Evolutionary conservation across 2,329 filamentous ascomycete genomes (phyloP).

Genomic region (Penicillium sp.): DNA sequence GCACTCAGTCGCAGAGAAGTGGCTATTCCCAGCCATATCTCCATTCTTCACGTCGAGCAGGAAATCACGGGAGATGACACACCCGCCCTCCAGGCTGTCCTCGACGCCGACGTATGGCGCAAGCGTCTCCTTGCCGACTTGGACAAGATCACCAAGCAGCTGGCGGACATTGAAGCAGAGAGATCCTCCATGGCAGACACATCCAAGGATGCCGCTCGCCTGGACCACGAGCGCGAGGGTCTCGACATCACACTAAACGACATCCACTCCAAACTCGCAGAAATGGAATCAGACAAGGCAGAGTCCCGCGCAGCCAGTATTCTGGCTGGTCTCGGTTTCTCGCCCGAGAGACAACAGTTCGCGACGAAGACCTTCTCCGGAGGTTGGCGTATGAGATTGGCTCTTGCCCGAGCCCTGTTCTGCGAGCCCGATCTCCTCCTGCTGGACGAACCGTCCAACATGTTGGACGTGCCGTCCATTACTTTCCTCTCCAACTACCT

Average conservation of each 20-base stretch:
- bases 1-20: slow-evolving; percentile 89
- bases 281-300: slow-evolving; percentile 99
- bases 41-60: slow-evolving; percentile 97
- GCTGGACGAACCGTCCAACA: slow-evolving; percentile 98
- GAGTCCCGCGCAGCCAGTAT: slow-evolving; percentile 93
- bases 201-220: slow-evolving; percentile 71
- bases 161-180: slow-evolving; percentile 68
- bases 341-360: slow-evolving; percentile 78
- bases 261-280: slow-evolving; percentile 79
- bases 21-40: slow-evolving; percentile 90
- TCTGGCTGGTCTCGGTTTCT: slow-evolving; percentile 92
- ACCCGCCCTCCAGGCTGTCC: slow-evolving; percentile 81
- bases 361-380: slow-evolving; percentile 97
- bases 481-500: slow-evolving; percentile 96
- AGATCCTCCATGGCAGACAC: slow-evolving; percentile 78
- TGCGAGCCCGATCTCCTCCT: slow-evolving; percentile 92
- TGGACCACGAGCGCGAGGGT: slow-evolving; percentile 81
- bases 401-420: slow-evolving; percentile 87
- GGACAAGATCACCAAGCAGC: slow-evolving; percentile 69
- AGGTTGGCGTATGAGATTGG: slow-evolving; percentile 98
- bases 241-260: slow-evolving; percentile 85
- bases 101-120: slow-evolving; percentile 96
- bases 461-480: slow-evolving; percentile 99
- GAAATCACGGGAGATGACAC: slow-evolving; percentile 96
- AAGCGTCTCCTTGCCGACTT: slow-evolving; percentile 88